Evolutionary conservation across 352 stramenopile genomes (phyloP).

Genomic region (Pythium phragmiticola): DNA sequence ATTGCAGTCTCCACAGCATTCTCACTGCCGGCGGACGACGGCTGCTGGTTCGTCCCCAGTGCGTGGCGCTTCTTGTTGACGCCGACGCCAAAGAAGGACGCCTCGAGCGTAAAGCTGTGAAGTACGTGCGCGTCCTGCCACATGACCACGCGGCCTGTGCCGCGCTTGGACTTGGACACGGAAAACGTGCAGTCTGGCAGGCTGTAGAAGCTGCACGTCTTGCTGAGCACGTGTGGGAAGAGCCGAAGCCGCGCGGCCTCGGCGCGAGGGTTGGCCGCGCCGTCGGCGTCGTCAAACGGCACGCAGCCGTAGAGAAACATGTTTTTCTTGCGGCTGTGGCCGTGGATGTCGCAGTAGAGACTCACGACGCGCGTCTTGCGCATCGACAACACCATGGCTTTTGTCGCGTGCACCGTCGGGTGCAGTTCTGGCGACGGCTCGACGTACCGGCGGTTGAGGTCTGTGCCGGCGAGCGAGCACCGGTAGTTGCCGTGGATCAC

Average conservation of each 20-base stretch:
- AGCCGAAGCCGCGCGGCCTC: constrained; percentile 60
- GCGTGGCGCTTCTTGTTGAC: constrained; percentile 25
- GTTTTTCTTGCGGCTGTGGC: constrained; percentile 87
- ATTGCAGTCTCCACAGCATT: constrained; percentile 7
- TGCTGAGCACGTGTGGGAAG: constrained; percentile 70
- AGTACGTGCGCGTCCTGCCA: constrained; percentile 64
- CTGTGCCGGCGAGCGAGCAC: constrained; percentile 78
- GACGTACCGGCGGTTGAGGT: constrained; percentile 86
- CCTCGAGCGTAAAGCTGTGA: constrained; percentile 79
- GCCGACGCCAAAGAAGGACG: constrained; percentile 69
- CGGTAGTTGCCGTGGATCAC: constrained; percentile 93
- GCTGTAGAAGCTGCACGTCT: constrained; percentile 61
- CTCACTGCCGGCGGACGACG: not conserved
- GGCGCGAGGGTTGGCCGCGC: constrained; percentile 21
- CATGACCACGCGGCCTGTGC: constrained; percentile 64
- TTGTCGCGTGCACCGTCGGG: constrained; percentile 75
- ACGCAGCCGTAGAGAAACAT: constrained; percentile 87
- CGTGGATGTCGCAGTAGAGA: constrained; percentile 89
- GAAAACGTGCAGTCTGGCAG: constrained; percentile 75
- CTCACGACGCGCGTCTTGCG: constrained; percentile 44
- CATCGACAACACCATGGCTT: constrained; percentile 67
- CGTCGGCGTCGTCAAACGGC: constrained; percentile 35
- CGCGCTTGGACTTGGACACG: constrained; percentile 51
- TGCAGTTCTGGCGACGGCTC: constrained; percentile 55
- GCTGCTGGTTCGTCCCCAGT: constrained; percentile 4